Conservation (phyloP, 805 yeast genomes). For the Yamadazyma akitaensis region DNA sequence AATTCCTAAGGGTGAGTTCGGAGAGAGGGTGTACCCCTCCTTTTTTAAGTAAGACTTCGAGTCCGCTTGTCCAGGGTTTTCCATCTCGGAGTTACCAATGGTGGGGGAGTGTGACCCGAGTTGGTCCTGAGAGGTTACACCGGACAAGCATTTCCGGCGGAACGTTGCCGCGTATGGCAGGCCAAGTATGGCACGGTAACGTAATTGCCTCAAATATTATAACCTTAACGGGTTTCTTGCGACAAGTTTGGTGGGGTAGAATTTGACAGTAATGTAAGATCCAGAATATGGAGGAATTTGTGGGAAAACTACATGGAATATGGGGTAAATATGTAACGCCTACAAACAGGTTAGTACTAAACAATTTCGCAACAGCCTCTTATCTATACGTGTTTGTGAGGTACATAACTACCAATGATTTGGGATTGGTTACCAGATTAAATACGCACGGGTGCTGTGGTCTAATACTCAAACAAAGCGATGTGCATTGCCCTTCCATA, state of each 20-base stretch:
- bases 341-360: not conserved
- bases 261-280: not conserved
- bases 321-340: not conserved
- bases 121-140: not conserved
- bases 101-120: not conserved
- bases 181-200: not conserved
- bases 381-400: not conserved
- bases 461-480: too few species aligned
- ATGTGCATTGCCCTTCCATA: not conserved
- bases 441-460: too few species aligned
- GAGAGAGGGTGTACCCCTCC: not conserved
- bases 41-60: not conserved
- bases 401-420: too few species aligned
- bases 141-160: not conserved
- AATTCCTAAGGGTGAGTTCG: not conserved
- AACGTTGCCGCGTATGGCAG: slow-evolving; percentile 2
- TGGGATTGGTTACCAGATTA: too few species aligned
- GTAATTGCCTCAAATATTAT: not conserved
- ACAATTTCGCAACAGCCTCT: not conserved
- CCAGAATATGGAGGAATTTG: not conserved
- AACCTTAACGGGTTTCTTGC: not conserved
- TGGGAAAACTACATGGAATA: not conserved
- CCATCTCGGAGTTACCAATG: slow-evolving; percentile 1
- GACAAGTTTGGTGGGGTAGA: not conserved
- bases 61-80: not conserved